Evolutionary conservation across 2,329 filamentous ascomycete species (phyloP), one percentile per base, ranked within the genome.

Genomic region (Penicillium griseofulvum): DNA sequence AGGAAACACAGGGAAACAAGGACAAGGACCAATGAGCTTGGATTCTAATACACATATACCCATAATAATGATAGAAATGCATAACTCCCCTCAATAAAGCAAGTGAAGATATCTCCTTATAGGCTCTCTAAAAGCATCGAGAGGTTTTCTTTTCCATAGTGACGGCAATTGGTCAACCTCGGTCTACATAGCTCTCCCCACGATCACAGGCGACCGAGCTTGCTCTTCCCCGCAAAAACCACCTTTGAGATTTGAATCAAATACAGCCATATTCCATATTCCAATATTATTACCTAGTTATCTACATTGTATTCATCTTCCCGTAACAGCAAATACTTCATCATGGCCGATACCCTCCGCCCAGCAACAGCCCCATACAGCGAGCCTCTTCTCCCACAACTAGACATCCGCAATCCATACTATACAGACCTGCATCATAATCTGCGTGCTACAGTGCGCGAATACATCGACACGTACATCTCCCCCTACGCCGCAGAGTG

Each of bases 361-460:
- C 61, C 65, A 9, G 65, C 68, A 45, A 70, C 67, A 36, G 70
- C 71, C 31, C 73, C 73, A 17, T 76, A 73, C 61, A 72, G 71
- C 45, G 73, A 75, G 49, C 73, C 74, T 5, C 59, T 76, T 28
- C 77, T 83, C 54, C 73, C 76, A 9, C 81, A 80, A 46, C 83
- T 71, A 49, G 67, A 70, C 46, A 54, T 70, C 39, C 55, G 61
- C 28, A 72, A 70, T 39, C 73, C 85, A 0, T 87, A 87, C 72
- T 88, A 89, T 75, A 86, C 80, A 28, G 76, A 80, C 14, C 81
- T 81, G 2, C 87, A 89, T 66, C 79, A 80, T 31, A 73, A 71
- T n/a, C 76, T 88, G 1, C 83, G 84, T 49, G 76, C 81, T 36
- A 76, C 74, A 5, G 73, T 87, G 0, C 81, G 86, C 37, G 65